phyloP scores from a whole-genome alignment of 768 basidiomycete species.

The Piloderma croceum region DNA sequence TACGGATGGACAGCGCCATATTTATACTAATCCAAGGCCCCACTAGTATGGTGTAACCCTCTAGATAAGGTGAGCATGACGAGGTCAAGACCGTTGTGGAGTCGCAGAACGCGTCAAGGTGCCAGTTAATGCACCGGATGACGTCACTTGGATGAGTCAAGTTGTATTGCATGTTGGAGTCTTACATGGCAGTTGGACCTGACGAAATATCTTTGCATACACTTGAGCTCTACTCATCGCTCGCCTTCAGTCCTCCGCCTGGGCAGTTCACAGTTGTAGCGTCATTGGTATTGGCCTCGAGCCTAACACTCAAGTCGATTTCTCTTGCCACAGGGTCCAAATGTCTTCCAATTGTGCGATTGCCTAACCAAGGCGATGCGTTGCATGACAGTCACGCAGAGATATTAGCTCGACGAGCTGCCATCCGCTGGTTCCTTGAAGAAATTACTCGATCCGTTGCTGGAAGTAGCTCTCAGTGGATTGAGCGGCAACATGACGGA shows the following conservation, averaged over 20 bases:
- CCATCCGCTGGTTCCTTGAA: slow-evolving; percentile 72
- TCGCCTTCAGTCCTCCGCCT: slow-evolving; percentile 46
- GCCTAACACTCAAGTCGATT: slow-evolving; percentile 43
- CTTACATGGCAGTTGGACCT: no score
- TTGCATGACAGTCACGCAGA: slow-evolving; percentile 92
- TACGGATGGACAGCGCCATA: no score
- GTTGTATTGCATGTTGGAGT: no score
- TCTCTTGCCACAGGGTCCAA: slow-evolving; percentile 82
- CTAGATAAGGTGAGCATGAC: no score
- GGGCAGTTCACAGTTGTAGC: slow-evolving; percentile 64
- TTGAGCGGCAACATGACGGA: slow-evolving; percentile 30
- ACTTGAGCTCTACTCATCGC: slow-evolving; percentile 37
- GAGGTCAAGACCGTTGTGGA: no score
- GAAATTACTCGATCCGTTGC: slow-evolving; percentile 40
- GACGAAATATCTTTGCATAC: no score
- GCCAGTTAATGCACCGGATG: no score
- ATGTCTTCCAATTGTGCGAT: slow-evolving; percentile 60
- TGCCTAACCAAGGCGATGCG: slow-evolving; percentile 68
- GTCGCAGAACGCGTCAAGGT: no score
- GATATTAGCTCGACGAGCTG: slow-evolving; percentile 78
- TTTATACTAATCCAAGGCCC: no score
- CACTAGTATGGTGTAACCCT: no score
- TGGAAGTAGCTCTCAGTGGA: slow-evolving; percentile 44
- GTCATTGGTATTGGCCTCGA: slow-evolving; percentile 43
- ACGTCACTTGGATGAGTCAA: no score